Evolutionary conservation across 345 rosid genomes (phyloP).

Genomic region (Lepidium didymum): DNA sequence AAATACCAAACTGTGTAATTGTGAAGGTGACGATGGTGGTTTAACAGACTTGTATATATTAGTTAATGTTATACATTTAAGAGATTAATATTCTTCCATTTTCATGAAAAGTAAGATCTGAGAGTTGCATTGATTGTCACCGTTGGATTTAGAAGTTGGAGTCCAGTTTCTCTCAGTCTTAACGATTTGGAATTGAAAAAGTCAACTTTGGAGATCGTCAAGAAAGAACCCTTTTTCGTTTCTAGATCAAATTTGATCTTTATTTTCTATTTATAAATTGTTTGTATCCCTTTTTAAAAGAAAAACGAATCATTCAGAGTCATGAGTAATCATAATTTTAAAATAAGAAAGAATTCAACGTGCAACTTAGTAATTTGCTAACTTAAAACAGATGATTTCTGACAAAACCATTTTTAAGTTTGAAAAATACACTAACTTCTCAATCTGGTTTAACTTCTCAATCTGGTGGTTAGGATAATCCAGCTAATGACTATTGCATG

Average conservation of each 20-base stretch:
- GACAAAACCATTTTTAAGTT: conserved; percentile 4
- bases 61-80: no score
- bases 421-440: no score
- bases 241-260: conserved; percentile 3
- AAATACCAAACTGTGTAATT: conserved; percentile 2
- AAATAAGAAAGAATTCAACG: conserved; percentile 9
- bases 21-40: conserved; percentile 15
- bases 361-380: conserved; percentile 22
- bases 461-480: no score
- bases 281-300: background rate
- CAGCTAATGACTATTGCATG: no score
- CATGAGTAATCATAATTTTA: background rate
- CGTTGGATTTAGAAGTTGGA: conserved; percentile 7
- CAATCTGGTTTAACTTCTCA: no score
- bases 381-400: background rate
- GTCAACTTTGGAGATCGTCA: conserved; percentile 28
- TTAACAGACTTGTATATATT: conserved; percentile 14
- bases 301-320: background rate
- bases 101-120: conserved; percentile 17
- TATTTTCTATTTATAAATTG: background rate
- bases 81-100: background rate
- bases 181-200: conserved; percentile 9
- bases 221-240: conserved; percentile 3
- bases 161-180: conserved; percentile 7
- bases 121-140: conserved; percentile 7